Conservation (phyloP, 352 stramenopile species). For the Globisporangium emineosum region DNA sequence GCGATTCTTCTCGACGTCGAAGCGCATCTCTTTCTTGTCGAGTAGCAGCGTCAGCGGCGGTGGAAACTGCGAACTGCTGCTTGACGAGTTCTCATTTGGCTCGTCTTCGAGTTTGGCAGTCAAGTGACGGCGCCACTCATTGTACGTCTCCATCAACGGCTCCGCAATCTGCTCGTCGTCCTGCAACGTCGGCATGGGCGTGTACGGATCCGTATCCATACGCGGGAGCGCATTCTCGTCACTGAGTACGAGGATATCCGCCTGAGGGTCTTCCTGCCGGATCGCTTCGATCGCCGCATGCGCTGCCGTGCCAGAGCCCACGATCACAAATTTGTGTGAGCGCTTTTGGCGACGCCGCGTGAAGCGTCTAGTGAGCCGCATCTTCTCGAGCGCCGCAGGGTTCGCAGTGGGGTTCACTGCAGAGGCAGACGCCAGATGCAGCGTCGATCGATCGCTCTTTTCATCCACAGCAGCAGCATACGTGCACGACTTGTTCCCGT, state of each 20-base stretch:
- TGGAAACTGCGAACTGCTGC: conserved; percentile 2
- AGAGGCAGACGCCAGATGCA: conserved; percentile 7
- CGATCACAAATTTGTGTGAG: conserved; percentile 87
- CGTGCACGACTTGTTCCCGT: not conserved
- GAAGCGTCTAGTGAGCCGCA: conserved; percentile 55
- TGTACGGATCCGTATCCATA: conserved; percentile 45
- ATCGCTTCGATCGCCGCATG: conserved; percentile 91
- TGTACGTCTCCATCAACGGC: conserved; percentile 83
- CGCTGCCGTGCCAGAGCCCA: conserved; percentile 84
- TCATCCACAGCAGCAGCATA: not conserved
- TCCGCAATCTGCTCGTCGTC: conserved; percentile 31
- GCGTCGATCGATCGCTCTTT: not conserved
- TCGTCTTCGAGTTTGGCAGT: conserved; percentile 78
- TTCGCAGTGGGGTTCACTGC: not conserved
- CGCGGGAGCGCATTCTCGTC: conserved; percentile 70
- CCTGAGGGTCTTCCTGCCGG: conserved; percentile 63
- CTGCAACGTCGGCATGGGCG: conserved; percentile 16
- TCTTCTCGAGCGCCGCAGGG: conserved; percentile 21
- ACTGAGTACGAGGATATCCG: conserved; percentile 88
- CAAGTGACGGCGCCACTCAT: conserved; percentile 89
- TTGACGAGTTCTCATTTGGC: conserved; percentile 20
- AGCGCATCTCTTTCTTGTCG: conserved; percentile 67
- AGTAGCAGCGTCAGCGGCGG: conserved; percentile 74
- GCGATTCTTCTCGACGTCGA: conserved; percentile 85
- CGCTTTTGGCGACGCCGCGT: conserved; percentile 70